These are phyloP conservation scores for Marasmius oreades DNA, from an alignment of 1,284 basidiomycete genomes.

Conservation along the genomic window DNA sequence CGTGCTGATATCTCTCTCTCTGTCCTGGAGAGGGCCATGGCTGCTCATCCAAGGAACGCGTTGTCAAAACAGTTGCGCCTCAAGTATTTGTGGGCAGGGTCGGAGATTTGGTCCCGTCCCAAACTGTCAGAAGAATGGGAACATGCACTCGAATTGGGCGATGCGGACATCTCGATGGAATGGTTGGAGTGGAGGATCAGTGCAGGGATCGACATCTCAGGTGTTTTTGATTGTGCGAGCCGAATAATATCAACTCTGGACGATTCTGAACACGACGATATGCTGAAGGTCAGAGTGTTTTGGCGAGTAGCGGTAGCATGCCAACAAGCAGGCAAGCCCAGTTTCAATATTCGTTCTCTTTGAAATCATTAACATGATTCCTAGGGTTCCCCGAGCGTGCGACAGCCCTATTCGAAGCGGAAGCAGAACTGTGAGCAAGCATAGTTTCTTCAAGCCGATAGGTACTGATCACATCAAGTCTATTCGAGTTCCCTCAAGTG, in stretches of 20 bases:
- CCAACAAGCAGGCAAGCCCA: constrained; percentile 67
- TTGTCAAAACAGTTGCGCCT: constrained; percentile 49
- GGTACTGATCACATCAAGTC: constrained; percentile 31
- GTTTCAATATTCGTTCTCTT: constrained; percentile 2
- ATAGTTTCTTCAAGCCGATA: constrained; percentile 3
- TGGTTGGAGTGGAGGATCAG: constrained; percentile 75
- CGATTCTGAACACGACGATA: constrained; percentile 40
- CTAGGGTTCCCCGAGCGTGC: constrained; percentile 62
- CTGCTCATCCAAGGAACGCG: constrained; percentile 48
- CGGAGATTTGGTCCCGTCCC: constrained; percentile 61
- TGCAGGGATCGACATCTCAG: constrained; percentile 39
- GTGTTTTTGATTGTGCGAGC: constrained; percentile 46
- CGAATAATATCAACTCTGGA: constrained; percentile 39
- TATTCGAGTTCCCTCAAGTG: constrained; percentile 48
- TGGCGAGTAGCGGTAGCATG: constrained; percentile 71
- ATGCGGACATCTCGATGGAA: constrained; percentile 60
- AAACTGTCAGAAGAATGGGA: constrained; percentile 70
- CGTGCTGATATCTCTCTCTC: constrained; percentile 69
- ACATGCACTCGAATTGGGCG: constrained; percentile 49
- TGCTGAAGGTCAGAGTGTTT: constrained; percentile 59
- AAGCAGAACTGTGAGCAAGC: constrained; percentile 64
- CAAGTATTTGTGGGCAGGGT: constrained; percentile 67
- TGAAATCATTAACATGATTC: constrained; percentile 11
- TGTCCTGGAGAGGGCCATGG: constrained; percentile 62
- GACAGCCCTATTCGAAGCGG: constrained; percentile 71